Percentiles rank a stretch among this genome's conserved stretches.
Evolutionary conservation across 257 asterid genomes (phyloP).

Genomic region (Ehretia macrophylla): DNA sequence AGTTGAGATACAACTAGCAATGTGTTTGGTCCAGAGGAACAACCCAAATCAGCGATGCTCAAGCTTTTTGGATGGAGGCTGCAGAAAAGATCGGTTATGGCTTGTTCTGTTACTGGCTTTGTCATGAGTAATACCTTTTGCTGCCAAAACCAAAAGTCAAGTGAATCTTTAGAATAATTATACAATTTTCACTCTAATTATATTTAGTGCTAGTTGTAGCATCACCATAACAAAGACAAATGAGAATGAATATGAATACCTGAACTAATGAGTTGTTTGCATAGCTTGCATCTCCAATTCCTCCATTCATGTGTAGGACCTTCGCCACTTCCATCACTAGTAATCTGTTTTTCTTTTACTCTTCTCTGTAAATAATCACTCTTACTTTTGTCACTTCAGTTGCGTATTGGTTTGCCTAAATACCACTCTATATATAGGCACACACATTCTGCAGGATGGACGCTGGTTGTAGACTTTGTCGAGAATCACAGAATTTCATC

Average conservation of each 20-base stretch:
- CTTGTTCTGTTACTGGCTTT: neutral
- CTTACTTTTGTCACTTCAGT: neutral
- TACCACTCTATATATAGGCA: too few species aligned
- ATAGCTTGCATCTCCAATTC: constrained; percentile 6
- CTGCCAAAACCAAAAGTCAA: neutral
- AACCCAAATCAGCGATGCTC: constrained; percentile 15
- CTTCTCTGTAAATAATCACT: neutral
- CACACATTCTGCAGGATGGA: too few species aligned
- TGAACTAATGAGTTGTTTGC: constrained; percentile 12
- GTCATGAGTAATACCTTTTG: neutral
- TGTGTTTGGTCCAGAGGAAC: constrained; percentile 20
- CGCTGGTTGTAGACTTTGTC: too few species aligned
- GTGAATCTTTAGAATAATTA: accelerated
- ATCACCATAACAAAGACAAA: too few species aligned
- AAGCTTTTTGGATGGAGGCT: neutral
- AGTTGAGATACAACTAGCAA: neutral
- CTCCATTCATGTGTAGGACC: constrained; percentile 6
- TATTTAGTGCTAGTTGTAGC: too few species aligned
- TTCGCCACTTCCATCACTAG: neutral
- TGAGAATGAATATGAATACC: constrained; percentile 5
- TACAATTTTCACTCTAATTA: too few species aligned
- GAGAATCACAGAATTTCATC: too few species aligned
- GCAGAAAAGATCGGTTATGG: neutral
- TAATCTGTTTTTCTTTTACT: neutral
- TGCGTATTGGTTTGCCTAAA: too few species aligned